Evolutionary conservation across 2,329 filamentous ascomycete species (phyloP), one percentile per base, ranked within the genome.

Genomic region (Fonsecaea monophora): DNA sequence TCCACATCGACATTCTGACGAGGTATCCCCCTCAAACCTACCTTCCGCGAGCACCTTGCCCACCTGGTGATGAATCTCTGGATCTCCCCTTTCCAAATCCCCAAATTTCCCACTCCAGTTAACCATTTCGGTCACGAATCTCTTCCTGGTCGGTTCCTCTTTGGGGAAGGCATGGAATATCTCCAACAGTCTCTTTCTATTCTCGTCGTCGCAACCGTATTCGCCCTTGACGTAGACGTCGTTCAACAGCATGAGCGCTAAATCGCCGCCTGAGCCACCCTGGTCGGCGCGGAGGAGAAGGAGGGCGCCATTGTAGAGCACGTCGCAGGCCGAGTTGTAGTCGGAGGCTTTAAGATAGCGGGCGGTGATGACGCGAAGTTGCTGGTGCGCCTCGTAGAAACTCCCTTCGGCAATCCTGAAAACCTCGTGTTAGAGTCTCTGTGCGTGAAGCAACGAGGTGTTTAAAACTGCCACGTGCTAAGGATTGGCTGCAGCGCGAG

Each of bases 341-440:
- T 87, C 83, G 53, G 90, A 86, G 35, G 72, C 59, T 82, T 98
- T 98, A 78, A 94, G 89, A 82, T 99, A 96, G 65, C 96, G 93
- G 45, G 92, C 90, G 68, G 94, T 94, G 73, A 97, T 94, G 62
- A 97, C 94, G 70, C 95, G 92, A 72, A 97, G 92, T 83, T 99
- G 95, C 80, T 99, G 95, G 82, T 98, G 94, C 66, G 95, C 95
- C 86, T 99, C 95, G 83, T 99, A 99, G 85, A 88, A 97, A 78
- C 95, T 90, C 75, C 94, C 94, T 79, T 96, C 92, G 72, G 88
- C 85, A 79, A 97, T 97, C 80, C 92, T 92, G 74, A 50, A 56
- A 58, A 55, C 40, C 34, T 32, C 66, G 45, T 34, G 48, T 53
- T 15, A 34, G 61, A 48, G 30, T 40, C 57, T 21, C 21, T 15